phyloP scores from a whole-genome alignment of 2,329 filamentous ascomycete genomes.

The Orbilia oligospora region DNA sequence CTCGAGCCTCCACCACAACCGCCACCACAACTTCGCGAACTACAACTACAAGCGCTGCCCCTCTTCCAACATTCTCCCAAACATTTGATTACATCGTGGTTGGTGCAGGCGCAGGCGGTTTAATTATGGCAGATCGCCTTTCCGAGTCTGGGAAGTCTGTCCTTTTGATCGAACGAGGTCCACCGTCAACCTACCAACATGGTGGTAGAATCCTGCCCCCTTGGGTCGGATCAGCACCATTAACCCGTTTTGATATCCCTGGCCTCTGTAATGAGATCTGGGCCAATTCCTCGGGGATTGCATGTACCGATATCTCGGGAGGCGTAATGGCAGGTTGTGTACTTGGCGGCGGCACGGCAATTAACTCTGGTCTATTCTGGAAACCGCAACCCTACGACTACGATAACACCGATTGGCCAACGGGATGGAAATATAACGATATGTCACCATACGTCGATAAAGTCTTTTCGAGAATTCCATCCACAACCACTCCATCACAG shows the following conservation, averaged over 20 bases:
- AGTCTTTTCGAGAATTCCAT: constrained; percentile 79
- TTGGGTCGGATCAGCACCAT: constrained; percentile 75
- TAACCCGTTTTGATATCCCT: constrained; percentile 80
- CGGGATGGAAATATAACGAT: constrained; percentile 78
- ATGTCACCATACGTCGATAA: constrained; percentile 74
- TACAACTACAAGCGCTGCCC: constrained; percentile 65
- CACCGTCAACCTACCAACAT: constrained; percentile 76
- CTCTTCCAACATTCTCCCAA: constrained; percentile 64
- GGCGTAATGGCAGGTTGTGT: constrained; percentile 81
- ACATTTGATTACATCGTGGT: constrained; percentile 77
- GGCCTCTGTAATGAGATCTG: constrained; percentile 81
- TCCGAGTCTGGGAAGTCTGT: constrained; percentile 71
- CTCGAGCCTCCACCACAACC: constrained; percentile 63
- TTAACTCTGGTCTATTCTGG: constrained; percentile 76
- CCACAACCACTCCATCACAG: constrained; percentile 76
- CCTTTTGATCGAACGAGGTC: constrained; percentile 68
- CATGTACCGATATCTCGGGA: constrained; percentile 74
- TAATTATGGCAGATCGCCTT: constrained; percentile 72
- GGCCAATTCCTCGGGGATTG: constrained; percentile 75
- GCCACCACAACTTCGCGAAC: constrained; percentile 66
- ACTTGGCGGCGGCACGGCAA: constrained; percentile 76
- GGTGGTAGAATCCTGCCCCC: constrained; percentile 73
- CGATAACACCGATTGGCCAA: constrained; percentile 77
- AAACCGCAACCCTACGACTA: constrained; percentile 76
- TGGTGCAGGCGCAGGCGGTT: constrained; percentile 75